Evolutionary conservation across 2,329 filamentous ascomycete species (phyloP), one percentile per base, ranked within the genome.

Genomic region (Metarhizium rileyi): DNA sequence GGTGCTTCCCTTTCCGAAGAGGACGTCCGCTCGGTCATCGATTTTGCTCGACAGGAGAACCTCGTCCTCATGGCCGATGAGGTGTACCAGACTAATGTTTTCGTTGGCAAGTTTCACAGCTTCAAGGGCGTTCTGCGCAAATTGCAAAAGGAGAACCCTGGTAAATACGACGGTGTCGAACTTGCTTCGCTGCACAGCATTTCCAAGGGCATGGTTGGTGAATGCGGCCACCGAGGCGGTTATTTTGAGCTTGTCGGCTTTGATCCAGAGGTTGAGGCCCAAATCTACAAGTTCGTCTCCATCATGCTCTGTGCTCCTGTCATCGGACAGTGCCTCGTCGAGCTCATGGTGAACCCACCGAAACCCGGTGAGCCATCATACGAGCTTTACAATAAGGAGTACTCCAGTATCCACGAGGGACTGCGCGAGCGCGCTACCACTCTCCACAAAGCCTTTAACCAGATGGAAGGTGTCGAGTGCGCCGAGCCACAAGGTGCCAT

Each of bases 11-110:
- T 98, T 18, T 75, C 84, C 33, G 78, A 86, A 56, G 77, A 81
- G 20, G 89, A 96, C 62, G 83, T 98, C 67, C 82, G 84, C 61
- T 77, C 78, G 47, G 87, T 97, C n/a, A 78, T 97, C 57, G 81
- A 93, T 56, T 86, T 96, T 55, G 91, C 93, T 36, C 84, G 83
- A 26, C 77, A 90, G 66, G 82, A 96, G 75, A 81, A 84, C 59
- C 78, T 98, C 25, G 90, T 97, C 50, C 76, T 97, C 56, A 80
- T 98, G 61, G 93, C 93, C 47, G 93, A 98, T 63, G 93, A 98
- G 70, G 93, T 98, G 35, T 98, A 98, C 80, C 93, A 98, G 73
- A 97, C 93, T 64, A 98, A 98, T 69, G 87, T 98, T 60, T 98
- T 98, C 71, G 74, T 86, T 54, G 93, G 93, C 67, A 78, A 91